These are phyloP conservation scores for Penicillium riverlandense DNA, from an alignment of 495 filamentous ascomycete genomes.

Conservation along the genomic window DNA sequence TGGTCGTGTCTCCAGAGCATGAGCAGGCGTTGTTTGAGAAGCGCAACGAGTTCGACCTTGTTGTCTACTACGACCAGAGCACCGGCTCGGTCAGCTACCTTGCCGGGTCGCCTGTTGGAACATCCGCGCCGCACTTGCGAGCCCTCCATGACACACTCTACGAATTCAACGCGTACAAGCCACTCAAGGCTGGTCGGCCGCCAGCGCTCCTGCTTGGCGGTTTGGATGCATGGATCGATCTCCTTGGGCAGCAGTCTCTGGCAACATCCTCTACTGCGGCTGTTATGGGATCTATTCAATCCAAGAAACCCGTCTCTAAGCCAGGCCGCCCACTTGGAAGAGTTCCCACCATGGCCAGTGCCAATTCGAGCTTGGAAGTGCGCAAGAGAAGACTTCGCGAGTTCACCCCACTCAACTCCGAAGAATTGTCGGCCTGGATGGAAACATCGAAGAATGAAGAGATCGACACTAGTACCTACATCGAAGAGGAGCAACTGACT, in stretches of 20 bases:
- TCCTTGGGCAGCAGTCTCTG: slow-evolving; percentile 66
- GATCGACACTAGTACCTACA: slow-evolving; percentile 37
- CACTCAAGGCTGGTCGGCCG: slow-evolving; percentile 49
- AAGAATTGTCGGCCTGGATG: slow-evolving; percentile 54
- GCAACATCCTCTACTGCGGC: slow-evolving; percentile 47
- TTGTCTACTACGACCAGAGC: slow-evolving; percentile 84
- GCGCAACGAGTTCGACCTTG: slow-evolving; percentile 72
- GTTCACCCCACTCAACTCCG: slow-evolving; percentile 51
- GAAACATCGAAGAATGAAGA: slow-evolving; percentile 51
- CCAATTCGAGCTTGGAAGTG: slow-evolving; percentile 45
- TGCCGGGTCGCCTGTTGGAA: slow-evolving; percentile 38
- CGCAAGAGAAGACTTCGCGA: slow-evolving; percentile 50
- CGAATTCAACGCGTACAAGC: slow-evolving; percentile 75
- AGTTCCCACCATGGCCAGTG: slow-evolving; percentile 44
- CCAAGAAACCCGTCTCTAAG: slow-evolving; percentile 25
- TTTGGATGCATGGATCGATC: slow-evolving; percentile 74
- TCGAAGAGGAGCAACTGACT: slow-evolving; percentile 29
- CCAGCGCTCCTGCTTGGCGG: slow-evolving; percentile 78
- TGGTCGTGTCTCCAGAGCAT: slow-evolving; percentile 67
- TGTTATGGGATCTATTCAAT: slow-evolving; percentile 38
- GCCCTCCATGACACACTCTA: slow-evolving; percentile 71
- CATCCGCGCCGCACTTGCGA: slow-evolving; percentile 52
- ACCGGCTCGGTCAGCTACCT: slow-evolving; percentile 48
- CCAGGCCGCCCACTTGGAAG: slow-evolving; percentile 44
- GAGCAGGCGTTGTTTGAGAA: slow-evolving; percentile 70